These are phyloP conservation scores for Daldinia concentrica DNA, from an alignment of 495 filamentous ascomycete genomes.

Conservation along the genomic window DNA sequence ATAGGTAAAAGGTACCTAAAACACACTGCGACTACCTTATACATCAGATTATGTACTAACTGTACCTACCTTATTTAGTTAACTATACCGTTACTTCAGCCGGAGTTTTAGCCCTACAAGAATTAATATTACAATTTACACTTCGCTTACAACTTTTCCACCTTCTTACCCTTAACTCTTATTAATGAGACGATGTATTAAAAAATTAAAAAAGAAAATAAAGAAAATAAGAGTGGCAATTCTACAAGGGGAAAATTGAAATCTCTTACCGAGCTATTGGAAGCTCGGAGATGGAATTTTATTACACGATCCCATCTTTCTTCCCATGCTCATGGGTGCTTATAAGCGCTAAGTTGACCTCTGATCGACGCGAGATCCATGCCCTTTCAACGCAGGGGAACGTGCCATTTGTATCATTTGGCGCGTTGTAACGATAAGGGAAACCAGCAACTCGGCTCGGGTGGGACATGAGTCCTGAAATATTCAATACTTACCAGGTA, in stretches of 20 bases:
- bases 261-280: conserved; percentile 2
- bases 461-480: conserved; percentile 35
- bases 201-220: background rate
- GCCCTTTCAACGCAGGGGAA: conserved; percentile 38
- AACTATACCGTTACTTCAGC: conserved; percentile 4
- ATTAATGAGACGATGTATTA: too few relatives aligned
- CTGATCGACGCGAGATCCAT: conserved; percentile 33
- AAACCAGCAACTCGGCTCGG: conserved; percentile 34
- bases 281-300: conserved; percentile 8
- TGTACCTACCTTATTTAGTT: too few relatives aligned
- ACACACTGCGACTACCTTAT: background rate
- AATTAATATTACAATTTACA: background rate
- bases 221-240: background rate
- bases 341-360: conserved; percentile 31
- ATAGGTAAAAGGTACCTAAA: background rate
- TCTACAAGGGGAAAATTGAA: background rate
- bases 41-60: too few relatives aligned
- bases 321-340: background rate
- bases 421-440: conserved; percentile 38
- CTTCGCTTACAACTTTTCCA: background rate
- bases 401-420: conserved; percentile 38
- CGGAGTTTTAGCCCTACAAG: conserved; percentile 8
- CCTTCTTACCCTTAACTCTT: background rate
- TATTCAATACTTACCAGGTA: background rate
- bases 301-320: conserved; percentile 4